These are phyloP conservation scores for Xylaria arbuscula DNA, from an alignment of 2,329 filamentous ascomycete genomes.

Conservation along the genomic window DNA sequence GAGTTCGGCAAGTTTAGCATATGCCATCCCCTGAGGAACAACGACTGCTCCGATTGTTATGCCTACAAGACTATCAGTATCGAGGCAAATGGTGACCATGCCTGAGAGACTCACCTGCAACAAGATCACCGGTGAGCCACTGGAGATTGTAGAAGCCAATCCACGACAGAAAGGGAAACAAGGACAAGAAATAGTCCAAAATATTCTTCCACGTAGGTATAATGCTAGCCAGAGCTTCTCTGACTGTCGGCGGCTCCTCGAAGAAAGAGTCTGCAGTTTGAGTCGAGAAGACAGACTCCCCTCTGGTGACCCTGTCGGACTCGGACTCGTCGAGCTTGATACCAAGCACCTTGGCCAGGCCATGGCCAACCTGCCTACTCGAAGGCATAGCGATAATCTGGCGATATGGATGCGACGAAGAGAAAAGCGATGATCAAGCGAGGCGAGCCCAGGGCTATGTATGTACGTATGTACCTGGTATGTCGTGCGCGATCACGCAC, in stretches of 20 bases:
- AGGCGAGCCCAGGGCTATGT: slow-evolving; percentile 30
- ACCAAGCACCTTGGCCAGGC: slow-evolving; percentile 80
- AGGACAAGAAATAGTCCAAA: slow-evolving; percentile 69
- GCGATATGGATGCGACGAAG: slow-evolving; percentile 18
- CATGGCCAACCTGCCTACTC: slow-evolving; percentile 73
- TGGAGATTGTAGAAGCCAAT: slow-evolving; percentile 87
- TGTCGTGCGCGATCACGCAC: slow-evolving; percentile 13
- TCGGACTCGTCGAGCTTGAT: slow-evolving; percentile 83
- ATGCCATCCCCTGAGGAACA: slow-evolving; percentile 97
- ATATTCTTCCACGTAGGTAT: slow-evolving; percentile 68
- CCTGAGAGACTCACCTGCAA: slow-evolving; percentile 73
- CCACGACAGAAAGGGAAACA: slow-evolving; percentile 94
- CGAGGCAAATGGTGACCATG: slow-evolving; percentile 35
- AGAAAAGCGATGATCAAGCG: not conserved
- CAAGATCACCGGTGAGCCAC: slow-evolving; percentile 89
- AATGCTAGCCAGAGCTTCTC: slow-evolving; percentile 76
- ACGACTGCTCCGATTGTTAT: slow-evolving; percentile 74
- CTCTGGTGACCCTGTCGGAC: slow-evolving; percentile 74
- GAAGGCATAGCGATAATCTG: slow-evolving; percentile 51
- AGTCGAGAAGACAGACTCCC: slow-evolving; percentile 82
- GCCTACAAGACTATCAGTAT: slow-evolving; percentile 47
- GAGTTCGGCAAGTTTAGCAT: slow-evolving; percentile 85
- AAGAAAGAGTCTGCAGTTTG: slow-evolving; percentile 81
- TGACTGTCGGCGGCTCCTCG: slow-evolving; percentile 80
- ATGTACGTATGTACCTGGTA: slow-evolving; percentile 1